A percentile compares a stretch with the other conserved stretches of the same genome.
These are phyloP conservation scores for Diutina mesorugosa DNA, from an alignment of 1,139 yeast species.

Conservation along the genomic window DNA sequence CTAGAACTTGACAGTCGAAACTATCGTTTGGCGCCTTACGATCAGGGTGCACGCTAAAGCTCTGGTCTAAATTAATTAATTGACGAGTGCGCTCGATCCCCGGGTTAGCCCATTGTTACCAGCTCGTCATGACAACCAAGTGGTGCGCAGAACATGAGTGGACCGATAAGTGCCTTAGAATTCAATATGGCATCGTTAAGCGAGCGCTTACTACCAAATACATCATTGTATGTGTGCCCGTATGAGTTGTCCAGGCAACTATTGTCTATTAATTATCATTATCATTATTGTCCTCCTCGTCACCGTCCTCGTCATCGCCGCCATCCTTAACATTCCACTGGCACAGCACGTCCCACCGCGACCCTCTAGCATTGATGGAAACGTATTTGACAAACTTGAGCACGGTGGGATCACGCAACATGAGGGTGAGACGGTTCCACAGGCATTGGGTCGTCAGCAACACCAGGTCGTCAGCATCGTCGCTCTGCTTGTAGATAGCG, in stretches of 20 bases:
- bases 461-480: slow-evolving; percentile 62
- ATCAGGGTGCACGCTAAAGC: background rate
- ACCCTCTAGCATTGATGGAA: slow-evolving; percentile 76
- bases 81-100: background rate
- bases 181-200: background rate
- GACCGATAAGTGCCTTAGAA: background rate
- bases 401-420: slow-evolving; percentile 74
- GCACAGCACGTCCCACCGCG: slow-evolving; percentile 82
- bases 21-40: no score
- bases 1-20: no score
- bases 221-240: no score
- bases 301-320: slow-evolving; percentile 5
- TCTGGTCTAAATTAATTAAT: background rate
- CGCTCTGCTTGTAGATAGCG: slow-evolving; percentile 43
- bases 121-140: background rate
- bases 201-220: background rate
- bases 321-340: slow-evolving; percentile 56
- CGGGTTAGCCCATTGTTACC: background rate
- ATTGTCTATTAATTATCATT: background rate
- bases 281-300: background rate
- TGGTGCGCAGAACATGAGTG: background rate
- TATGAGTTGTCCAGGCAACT: background rate
- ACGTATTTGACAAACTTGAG: slow-evolving; percentile 88
- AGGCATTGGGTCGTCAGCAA: slow-evolving; percentile 69
- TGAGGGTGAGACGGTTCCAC: slow-evolving; percentile 71